phyloP scores from a whole-genome alignment of 2,329 filamentous ascomycete genomes.

The Apiospora sp. region DNA sequence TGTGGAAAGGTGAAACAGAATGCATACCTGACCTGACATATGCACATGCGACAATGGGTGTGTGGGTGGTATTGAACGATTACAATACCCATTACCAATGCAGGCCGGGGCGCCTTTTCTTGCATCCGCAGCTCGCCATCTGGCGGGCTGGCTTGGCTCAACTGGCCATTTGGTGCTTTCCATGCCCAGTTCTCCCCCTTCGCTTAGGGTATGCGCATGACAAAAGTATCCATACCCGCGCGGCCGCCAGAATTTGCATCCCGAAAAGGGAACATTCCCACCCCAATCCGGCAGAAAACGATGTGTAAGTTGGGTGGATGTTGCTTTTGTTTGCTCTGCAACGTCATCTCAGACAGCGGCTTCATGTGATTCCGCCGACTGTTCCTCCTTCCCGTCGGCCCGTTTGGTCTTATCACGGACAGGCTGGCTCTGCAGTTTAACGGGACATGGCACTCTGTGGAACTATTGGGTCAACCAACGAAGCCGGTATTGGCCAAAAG shows the following conservation, averaged over 20 bases:
- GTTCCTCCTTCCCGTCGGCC: constrained; percentile 9
- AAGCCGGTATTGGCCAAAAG: background rate
- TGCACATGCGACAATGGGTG: background rate
- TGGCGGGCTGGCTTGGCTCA: background rate
- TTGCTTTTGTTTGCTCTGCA: background rate
- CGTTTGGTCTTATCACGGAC: constrained; percentile 1
- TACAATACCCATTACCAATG: constrained; percentile 11
- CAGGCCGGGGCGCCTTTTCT: background rate
- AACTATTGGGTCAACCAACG: background rate
- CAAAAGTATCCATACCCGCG: background rate
- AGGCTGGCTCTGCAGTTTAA: background rate
- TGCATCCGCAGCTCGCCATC: constrained; percentile 1
- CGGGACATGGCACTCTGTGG: background rate
- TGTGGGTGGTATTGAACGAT: background rate
- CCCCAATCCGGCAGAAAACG: constrained; percentile 1
- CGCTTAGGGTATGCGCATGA: background rate
- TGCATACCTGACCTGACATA: background rate
- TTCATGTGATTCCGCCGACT: constrained; percentile 8
- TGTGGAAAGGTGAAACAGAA: background rate
- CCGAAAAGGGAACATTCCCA: background rate
- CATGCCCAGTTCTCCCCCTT: background rate
- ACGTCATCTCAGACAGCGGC: background rate
- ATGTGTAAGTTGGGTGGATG: background rate
- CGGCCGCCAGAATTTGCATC: background rate
- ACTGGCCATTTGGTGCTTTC: background rate